phyloP scores from a whole-genome alignment of 768 basidiomycete species.

The Lentinula sp. region DNA sequence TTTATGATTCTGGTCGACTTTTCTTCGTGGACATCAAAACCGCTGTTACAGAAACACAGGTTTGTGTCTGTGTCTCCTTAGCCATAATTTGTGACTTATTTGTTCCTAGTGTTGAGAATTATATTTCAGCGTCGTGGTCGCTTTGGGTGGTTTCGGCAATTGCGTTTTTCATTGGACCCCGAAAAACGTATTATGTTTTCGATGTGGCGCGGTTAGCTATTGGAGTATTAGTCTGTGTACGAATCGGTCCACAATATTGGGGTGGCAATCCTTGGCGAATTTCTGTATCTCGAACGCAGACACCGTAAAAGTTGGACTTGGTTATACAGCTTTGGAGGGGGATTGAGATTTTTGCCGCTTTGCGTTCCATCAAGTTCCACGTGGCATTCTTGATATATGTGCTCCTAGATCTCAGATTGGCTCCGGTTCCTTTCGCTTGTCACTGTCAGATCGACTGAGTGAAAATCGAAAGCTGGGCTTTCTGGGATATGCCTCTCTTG shows the following conservation, averaged over 20 bases:
- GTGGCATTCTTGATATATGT: constrained; percentile 2
- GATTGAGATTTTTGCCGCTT: background rate
- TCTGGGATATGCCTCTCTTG: background rate
- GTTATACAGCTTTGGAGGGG: background rate
- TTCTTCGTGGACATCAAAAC: constrained; percentile 41
- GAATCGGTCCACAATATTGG: constrained; percentile 47
- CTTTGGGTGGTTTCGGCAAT: constrained; percentile 41
- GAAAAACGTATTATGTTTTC: constrained; percentile 59
- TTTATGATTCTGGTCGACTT: constrained; percentile 61
- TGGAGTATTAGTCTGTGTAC: constrained; percentile 35
- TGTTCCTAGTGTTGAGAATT: constrained; percentile 30
- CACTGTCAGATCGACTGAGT: background rate
- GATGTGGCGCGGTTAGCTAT: constrained; percentile 49
- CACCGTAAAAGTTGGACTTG: background rate
- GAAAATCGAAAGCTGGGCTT: background rate
- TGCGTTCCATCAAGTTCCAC: background rate
- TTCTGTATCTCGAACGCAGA: background rate
- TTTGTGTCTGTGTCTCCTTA: constrained; percentile 15
- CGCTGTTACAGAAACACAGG: constrained; percentile 38
- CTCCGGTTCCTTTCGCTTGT: constrained; percentile 4
- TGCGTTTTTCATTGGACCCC: constrained; percentile 65
- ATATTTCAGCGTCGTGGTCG: constrained; percentile 44
- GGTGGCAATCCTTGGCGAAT: constrained; percentile 29
- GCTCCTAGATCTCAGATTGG: constrained; percentile 6
- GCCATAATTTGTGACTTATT: constrained; percentile 7